These are phyloP conservation scores for Suillus discolor DNA, from an alignment of 768 basidiomycete species.

Conservation along the genomic window DNA sequence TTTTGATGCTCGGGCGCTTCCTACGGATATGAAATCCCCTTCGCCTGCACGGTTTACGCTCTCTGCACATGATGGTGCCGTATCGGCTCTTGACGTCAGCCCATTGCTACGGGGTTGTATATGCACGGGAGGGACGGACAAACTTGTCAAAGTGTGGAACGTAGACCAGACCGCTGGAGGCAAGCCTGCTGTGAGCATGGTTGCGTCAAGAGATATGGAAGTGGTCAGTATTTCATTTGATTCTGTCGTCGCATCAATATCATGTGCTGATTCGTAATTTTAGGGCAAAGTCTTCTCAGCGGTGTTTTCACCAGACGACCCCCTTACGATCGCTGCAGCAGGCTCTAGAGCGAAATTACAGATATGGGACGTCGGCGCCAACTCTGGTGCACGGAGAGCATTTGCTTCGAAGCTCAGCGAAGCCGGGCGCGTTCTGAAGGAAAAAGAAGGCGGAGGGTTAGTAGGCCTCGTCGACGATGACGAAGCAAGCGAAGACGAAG, in stretches of 20 bases:
- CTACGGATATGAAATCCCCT: conserved; percentile 63
- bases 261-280: conserved; percentile 8
- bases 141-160: conserved; percentile 96
- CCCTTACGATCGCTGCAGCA: conserved; percentile 90
- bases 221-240: conserved; percentile 58
- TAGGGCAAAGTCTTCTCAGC: conserved; percentile 97
- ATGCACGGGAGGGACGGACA: conserved; percentile 93
- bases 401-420: conserved; percentile 78
- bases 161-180: conserved; percentile 64
- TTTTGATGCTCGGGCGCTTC: conserved; percentile 85
- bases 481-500: conserved; percentile 63
- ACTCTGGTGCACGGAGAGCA: conserved; percentile 77
- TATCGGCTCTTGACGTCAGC: conserved; percentile 88
- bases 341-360: conserved; percentile 94
- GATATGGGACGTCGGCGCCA: conserved; percentile 93
- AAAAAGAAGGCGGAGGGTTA: conserved; percentile 66
- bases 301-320: conserved; percentile 91
- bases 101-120: conserved; percentile 89
- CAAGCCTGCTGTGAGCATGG: conserved; percentile 79
- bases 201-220: conserved; percentile 86
- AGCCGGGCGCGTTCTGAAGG: conserved; percentile 68
- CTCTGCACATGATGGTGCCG: conserved; percentile 90
- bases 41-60: conserved; percentile 84
- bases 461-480: conserved; percentile 70
- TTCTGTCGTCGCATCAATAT: neutral